Evolutionary conservation across 2,329 filamentous ascomycete genomes (phyloP).

Genomic region (Penicillium nordicum): DNA sequence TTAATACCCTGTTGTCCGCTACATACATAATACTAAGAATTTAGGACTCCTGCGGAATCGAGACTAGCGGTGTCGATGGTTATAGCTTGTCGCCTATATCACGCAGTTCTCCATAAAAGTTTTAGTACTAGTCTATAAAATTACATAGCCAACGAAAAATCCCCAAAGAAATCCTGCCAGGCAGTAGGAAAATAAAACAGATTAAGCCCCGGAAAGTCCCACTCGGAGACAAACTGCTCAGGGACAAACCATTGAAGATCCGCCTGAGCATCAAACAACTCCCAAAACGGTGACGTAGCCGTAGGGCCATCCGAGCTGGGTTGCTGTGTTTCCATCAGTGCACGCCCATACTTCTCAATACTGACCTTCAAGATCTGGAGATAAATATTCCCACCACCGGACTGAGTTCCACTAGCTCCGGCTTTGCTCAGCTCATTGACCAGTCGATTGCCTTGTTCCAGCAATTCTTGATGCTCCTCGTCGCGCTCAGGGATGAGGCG

Average conservation of each 20-base stretch:
- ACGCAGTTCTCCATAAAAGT: too few relatives aligned
- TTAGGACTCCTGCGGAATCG: too few relatives aligned
- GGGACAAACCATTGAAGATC: conserved; percentile 55
- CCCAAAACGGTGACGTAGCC: conserved; percentile 32
- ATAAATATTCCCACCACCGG: conserved; percentile 48
- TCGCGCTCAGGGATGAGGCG: conserved; percentile 47
- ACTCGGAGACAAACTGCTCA: conserved; percentile 56
- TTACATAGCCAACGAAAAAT: conserved; percentile 32
- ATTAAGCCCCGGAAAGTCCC: conserved; percentile 56
- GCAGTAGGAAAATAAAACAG: conserved; percentile 49
- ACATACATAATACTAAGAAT: too few relatives aligned
- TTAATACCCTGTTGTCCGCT: background rate
- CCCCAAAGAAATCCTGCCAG: conserved; percentile 49
- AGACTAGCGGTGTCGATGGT: too few relatives aligned
- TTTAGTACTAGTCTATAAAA: background rate
- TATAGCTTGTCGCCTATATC: too few relatives aligned
- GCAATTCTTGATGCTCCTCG: conserved; percentile 40
- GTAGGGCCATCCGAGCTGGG: conserved; percentile 11
- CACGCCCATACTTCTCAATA: conserved; percentile 50
- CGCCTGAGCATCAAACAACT: conserved; percentile 39
- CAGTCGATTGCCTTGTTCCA: conserved; percentile 45
- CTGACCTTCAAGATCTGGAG: conserved; percentile 49
- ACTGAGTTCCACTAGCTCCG: conserved; percentile 30
- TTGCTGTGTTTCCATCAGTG: conserved; percentile 38
- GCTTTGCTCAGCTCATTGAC: conserved; percentile 43